Base-by-base conservation (phyloP, 129 eudicot species). In the Chrysanthemum makinoi region DNA sequence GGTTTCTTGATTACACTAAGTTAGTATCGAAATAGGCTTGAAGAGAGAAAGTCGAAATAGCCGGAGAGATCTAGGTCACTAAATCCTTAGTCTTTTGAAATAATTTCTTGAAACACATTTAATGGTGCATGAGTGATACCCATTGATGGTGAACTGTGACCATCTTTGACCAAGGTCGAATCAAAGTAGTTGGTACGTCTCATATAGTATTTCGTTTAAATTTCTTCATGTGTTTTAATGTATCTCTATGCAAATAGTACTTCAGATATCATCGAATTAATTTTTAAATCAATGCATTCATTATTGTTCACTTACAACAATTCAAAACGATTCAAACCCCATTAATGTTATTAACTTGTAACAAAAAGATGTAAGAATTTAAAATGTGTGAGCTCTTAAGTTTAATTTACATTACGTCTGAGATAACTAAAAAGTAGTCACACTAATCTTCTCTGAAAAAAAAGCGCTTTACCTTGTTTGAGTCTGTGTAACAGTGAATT, bases 141-240 rank as follows among this genome's bases (percentile, higher is more conserved):
- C 56, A 74, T 64, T 74, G 55, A 39, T 74, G n/a, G 72, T 17
- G 6, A 65, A 35, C 30, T 20, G 22, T 65, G 63, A 74, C 55
- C 43, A 65, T 39, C 49, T 74, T 74, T 66, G 65, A 74, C 65
- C 72, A 33, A 39, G 76, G 57, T 65, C 65, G 19, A 55, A 74
- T 74, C 72, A 74, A 65, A 65, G 48, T 74, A 4, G 72, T 64
- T 63, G 57, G 56, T 28, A 33, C 59, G 28, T 58, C 57, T 19
- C 20, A 12, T 13, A 22, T 55, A n/a, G n/a, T n/a, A 20, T 26
- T 17, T 56, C 13, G 19, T 17, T 71, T 19, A 43, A 57, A 19
- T 50, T 44, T 50, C 56, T 7, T 58, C 46, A 19, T 71, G 59
- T 44, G 44, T 46, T 39, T 57, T 71, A 58, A 44, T 50, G 51